Percentiles rank a stretch among this genome's conserved stretches.
These are phyloP conservation scores for Calocybe cyanea DNA, from an alignment of 768 basidiomycete genomes.

Conservation along the genomic window DNA sequence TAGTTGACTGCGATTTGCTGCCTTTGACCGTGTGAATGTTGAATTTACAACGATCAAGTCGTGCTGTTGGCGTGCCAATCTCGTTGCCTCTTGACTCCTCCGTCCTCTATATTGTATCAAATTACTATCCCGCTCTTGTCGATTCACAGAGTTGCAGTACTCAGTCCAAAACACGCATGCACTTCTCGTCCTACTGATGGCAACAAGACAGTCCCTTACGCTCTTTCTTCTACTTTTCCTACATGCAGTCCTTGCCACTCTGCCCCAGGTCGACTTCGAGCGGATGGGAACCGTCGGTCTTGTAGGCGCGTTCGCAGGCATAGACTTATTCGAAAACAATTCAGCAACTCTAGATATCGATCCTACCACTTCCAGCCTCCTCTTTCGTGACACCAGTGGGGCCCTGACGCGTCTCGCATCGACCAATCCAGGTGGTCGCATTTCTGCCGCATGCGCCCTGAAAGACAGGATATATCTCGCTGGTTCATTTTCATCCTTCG, in stretches of 20 bases:
- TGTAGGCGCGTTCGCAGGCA: constrained; percentile 83
- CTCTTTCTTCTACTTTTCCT: constrained; percentile 18
- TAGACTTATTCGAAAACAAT: constrained; percentile 69
- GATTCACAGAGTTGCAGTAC: constrained; percentile 6
- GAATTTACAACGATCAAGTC: constrained; percentile 16
- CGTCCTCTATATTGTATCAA: constrained; percentile 1
- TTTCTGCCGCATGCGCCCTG: constrained; percentile 71
- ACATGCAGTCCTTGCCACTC: constrained; percentile 29
- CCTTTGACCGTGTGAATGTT: constrained; percentile 14
- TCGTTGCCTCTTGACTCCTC: constrained; percentile 7
- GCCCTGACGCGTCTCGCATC: constrained; percentile 66
- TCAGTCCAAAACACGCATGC: constrained; percentile 12
- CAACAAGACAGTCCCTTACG: constrained; percentile 19
- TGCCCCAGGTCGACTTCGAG: constrained; percentile 43
- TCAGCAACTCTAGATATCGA: constrained; percentile 53
- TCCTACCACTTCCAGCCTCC: constrained; percentile 65
- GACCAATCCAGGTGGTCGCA: constrained; percentile 76
- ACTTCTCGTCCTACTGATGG: constrained; percentile 14
- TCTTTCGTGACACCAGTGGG: constrained; percentile 63
- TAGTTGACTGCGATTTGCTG: too few relatives aligned
- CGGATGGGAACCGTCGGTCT: constrained; percentile 92
- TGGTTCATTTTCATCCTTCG: constrained; percentile 78
- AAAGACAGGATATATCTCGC: constrained; percentile 72
- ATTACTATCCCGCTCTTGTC: constrained; percentile 5
- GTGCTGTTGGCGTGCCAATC: constrained; percentile 3